Conservation (phyloP, 208 protist genomes). For the Trypanosoma boissoni region DNA sequence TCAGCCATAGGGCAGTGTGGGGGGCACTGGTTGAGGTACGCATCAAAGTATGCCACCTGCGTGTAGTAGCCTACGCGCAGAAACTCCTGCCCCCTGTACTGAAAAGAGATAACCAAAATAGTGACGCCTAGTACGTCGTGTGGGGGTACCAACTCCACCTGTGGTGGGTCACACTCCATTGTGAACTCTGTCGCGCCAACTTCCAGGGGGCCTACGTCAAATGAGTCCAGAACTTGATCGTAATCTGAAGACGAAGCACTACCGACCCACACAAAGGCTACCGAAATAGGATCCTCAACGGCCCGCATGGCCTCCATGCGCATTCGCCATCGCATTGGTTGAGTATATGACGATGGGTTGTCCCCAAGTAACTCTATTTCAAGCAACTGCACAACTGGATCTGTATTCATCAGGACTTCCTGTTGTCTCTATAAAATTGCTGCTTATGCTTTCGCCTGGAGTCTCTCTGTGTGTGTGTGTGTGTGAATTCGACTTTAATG, state of each 20-base stretch:
- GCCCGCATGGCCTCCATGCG: conserved; percentile 55
- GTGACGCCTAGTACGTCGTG: conserved; percentile 95
- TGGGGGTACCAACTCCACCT: conserved; percentile 85
- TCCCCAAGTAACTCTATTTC: conserved; percentile 82
- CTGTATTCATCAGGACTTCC: conserved; percentile 26
- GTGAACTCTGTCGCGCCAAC: conserved; percentile 93
- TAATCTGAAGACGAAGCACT: conserved; percentile 91
- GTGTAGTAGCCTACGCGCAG: conserved; percentile 97
- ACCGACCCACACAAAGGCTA: conserved; percentile 97
- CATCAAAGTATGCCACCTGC: conserved; percentile 93
- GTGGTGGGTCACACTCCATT: conserved; percentile 92
- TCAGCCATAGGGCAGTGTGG: conserved; percentile 42
- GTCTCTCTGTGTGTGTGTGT: conserved; percentile 7
- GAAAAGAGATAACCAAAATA: conserved; percentile 95
- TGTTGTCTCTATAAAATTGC: not conserved
- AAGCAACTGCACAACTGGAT: conserved; percentile 83
- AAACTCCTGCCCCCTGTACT: conserved; percentile 95
- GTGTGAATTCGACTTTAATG: no score
- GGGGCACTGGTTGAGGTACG: conserved; percentile 56
- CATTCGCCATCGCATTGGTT: conserved; percentile 71
- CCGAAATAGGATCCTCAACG: conserved; percentile 91
- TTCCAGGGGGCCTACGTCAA: conserved; percentile 95
- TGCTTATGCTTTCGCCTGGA: not conserved
- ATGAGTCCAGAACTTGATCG: conserved; percentile 96
- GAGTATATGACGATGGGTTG: conserved; percentile 69